Evolutionary conservation across 148 eudicot genomes (phyloP), one percentile per base, ranked within the genome.

Genomic region (Fagopyrum tataricum): DNA sequence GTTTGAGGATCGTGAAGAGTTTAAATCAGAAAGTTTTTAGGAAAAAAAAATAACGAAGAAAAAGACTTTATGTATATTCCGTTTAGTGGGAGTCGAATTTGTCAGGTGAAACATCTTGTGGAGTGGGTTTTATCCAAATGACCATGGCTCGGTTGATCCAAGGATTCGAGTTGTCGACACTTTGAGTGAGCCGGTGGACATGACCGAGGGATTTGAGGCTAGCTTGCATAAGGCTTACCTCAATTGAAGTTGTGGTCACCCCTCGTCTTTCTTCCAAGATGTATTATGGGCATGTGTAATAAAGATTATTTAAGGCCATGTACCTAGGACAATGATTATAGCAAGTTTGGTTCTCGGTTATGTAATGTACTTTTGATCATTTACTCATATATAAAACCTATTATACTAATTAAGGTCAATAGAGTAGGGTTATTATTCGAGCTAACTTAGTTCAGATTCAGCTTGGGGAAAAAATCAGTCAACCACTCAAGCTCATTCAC

Each of bases 141-240:
- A 20, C 23, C 61, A 5, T 55, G 61, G 61, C 61, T 55, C 61
- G 61, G 61, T 55, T 55, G 61, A 8, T 55, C 61, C 61, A 55
- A 55, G 61, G 61, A 17, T 55, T 55, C 24, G 12, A 55, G 61
- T 20, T 55, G 61, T 55, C 61, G 10, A 55, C 6, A 24, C 18
- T 17, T 55, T 24, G 24, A 20, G 11, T 17, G 61, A 55, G 61
- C 61, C 61, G 7, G 26, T 55, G 61, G 61, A 55, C 26, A 55
- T 55, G 26, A 55, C 61, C 61, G 61, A 55, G 26, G 61, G 61
- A 11, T n/a, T 55, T 55, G 61, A 55, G 9, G 61, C 61, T 20
- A 55, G 26, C 61, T 20, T 55, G 23, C 61, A 55, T 55, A 18
- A 55, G 61, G 23, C 61, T 55, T 55, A 55, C 11, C 7, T 24